Conservation (phyloP, 208 protist genomes). For the Leptomonas pyrrhocoris region DNA sequence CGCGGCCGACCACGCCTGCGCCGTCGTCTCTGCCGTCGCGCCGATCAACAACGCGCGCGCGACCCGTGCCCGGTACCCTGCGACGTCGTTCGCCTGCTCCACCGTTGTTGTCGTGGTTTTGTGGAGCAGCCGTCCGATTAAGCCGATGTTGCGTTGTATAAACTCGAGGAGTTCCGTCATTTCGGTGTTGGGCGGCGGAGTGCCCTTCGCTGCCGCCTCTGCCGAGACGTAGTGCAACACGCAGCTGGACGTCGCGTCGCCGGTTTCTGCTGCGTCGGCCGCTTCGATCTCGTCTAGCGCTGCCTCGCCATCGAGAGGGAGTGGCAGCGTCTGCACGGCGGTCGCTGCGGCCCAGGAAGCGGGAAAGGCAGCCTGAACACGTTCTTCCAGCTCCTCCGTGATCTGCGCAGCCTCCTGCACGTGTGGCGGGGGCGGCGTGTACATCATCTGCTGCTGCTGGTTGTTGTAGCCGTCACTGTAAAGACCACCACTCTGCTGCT, state of each 20-base stretch:
- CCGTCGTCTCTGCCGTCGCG: neutral
- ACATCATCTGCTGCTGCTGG: slow-evolving; percentile 5
- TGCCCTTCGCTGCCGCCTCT: slow-evolving; percentile 1
- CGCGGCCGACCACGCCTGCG: slow-evolving; percentile 14
- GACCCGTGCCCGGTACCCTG: slow-evolving; percentile 23
- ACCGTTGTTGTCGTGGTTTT: slow-evolving; percentile 40
- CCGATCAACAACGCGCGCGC: slow-evolving; percentile 34
- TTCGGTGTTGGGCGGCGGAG: slow-evolving; percentile 44
- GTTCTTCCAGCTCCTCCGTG: slow-evolving; percentile 46
- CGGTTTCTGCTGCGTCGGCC: neutral
- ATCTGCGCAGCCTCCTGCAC: slow-evolving; percentile 37
- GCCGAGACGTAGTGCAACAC: slow-evolving; percentile 16
- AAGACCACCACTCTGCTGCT: neutral
- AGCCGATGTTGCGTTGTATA: slow-evolving; percentile 40
- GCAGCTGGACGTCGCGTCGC: neutral
- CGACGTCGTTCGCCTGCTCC: slow-evolving; percentile 32
- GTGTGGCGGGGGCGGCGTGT: slow-evolving; percentile 12
- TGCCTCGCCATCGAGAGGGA: slow-evolving; percentile 22
- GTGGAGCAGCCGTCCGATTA: slow-evolving; percentile 46
- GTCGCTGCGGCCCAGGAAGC: slow-evolving; percentile 23
- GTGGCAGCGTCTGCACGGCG: neutral
- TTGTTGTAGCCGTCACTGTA: neutral
- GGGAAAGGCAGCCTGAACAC: slow-evolving; percentile 49
- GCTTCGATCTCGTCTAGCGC: neutral
- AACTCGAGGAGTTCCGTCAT: slow-evolving; percentile 58